These are phyloP conservation scores for Simplicillium sp. DNA, from an alignment of 2,329 filamentous ascomycete species.

Conservation along the genomic window DNA sequence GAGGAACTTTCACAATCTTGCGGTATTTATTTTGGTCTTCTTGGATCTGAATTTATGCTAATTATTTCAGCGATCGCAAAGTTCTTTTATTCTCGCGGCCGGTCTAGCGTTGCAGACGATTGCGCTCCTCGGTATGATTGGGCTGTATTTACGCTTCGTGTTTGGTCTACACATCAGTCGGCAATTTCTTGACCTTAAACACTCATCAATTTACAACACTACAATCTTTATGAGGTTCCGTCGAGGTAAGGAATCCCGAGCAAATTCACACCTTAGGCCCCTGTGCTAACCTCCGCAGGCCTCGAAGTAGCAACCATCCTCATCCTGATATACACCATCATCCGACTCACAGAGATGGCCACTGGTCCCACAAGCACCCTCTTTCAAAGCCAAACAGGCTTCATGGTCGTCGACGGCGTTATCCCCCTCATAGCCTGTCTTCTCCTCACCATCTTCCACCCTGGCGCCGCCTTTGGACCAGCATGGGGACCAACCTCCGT, in stretches of 20 bases:
- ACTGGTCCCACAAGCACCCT: slow-evolving; percentile 22
- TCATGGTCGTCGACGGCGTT: slow-evolving; percentile 30
- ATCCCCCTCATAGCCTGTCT: slow-evolving; percentile 25
- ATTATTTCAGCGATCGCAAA: slow-evolving; percentile 17
- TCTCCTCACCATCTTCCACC: slow-evolving; percentile 25
- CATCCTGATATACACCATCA: slow-evolving; percentile 29
- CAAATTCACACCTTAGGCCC: neutral
- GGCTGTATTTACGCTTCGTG: slow-evolving; percentile 29
- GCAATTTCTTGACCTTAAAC: slow-evolving; percentile 26
- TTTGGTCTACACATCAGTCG: slow-evolving; percentile 25
- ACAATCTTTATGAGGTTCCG: slow-evolving; percentile 32
- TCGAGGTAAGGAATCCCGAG: slow-evolving; percentile 24
- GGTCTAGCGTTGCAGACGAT: slow-evolving; percentile 34
- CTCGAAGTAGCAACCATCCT: slow-evolving; percentile 25
- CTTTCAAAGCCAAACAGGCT: slow-evolving; percentile 26
- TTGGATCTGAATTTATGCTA: neutral
- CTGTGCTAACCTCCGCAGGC: slow-evolving; percentile 14
- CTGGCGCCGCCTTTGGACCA: slow-evolving; percentile 26
- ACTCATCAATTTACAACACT: slow-evolving; percentile 30
- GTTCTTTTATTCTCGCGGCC: slow-evolving; percentile 28
- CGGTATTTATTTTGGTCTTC: slow-evolving; percentile 19
- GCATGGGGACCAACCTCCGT: slow-evolving; percentile 31
- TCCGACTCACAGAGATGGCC: slow-evolving; percentile 29
- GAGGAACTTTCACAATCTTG: slow-evolving; percentile 18
- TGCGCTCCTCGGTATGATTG: slow-evolving; percentile 28